Evolutionary conservation across 192 early-diverging fungal species (phyloP).

Genomic region (Linnemannia exigua): DNA sequence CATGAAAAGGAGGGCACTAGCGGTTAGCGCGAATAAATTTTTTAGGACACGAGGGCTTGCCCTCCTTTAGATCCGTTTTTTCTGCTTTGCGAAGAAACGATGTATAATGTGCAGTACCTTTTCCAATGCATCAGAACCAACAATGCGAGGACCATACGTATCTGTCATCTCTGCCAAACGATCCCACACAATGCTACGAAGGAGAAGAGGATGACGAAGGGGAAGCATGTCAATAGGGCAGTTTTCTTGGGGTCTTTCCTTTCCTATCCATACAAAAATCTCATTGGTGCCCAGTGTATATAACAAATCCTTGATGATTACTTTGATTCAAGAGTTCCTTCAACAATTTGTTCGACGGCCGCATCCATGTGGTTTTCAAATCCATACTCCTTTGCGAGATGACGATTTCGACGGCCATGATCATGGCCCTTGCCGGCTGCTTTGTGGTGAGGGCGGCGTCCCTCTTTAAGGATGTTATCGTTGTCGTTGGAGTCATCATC

Average conservation of each 20-base stretch:
- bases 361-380: slow-evolving; percentile 34
- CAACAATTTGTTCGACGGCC: slow-evolving; percentile 31
- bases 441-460: background rate
- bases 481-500: background rate
- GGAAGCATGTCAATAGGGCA: background rate
- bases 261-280: background rate
- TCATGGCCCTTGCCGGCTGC: background rate
- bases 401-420: background rate
- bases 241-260: no score
- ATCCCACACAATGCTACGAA: slow-evolving; percentile 58
- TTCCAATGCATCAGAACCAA: slow-evolving; percentile 61
- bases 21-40: background rate
- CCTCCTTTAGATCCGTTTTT: background rate
- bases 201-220: background rate
- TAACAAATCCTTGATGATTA: background rate
- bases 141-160: slow-evolving; percentile 68
- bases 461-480: background rate
- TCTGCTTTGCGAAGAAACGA: background rate
- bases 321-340: slow-evolving; percentile 30
- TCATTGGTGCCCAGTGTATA: background rate
- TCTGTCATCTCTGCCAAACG: slow-evolving; percentile 74
- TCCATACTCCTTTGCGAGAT: background rate
- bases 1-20: background rate
- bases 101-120: no score
- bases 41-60: background rate